Evolutionary conservation across 2,329 filamentous ascomycete genomes (phyloP).

Genomic region (Alternaria arbusti): DNA sequence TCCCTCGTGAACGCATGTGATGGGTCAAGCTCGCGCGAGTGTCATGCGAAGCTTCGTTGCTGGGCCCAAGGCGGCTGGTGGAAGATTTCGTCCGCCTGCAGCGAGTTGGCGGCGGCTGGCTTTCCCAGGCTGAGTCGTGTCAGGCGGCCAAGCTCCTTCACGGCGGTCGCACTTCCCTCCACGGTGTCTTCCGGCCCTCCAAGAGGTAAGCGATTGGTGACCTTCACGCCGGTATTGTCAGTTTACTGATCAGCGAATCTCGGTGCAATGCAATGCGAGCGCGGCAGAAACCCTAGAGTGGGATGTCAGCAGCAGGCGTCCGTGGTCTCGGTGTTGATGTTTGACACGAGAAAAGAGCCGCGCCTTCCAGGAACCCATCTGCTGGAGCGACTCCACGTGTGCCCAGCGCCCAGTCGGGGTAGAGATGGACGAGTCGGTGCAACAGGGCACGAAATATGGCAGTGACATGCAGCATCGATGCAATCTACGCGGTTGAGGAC

Average conservation of each 20-base stretch:
- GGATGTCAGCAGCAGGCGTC: slow-evolving; percentile 5
- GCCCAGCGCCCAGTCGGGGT: slow-evolving; percentile 22
- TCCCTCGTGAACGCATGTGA: slow-evolving; percentile 21
- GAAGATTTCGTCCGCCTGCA: slow-evolving; percentile 26
- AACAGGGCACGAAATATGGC: slow-evolving; percentile 28
- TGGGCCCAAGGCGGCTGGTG: slow-evolving; percentile 26
- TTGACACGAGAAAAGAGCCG: slow-evolving; percentile 12
- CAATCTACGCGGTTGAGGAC: slow-evolving; percentile 7
- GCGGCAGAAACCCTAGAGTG: slow-evolving; percentile 10
- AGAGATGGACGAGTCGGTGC: slow-evolving; percentile 28
- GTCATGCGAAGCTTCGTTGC: slow-evolving; percentile 20
- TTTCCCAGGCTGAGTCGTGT: slow-evolving; percentile 3
- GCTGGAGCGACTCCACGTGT: slow-evolving; percentile 25
- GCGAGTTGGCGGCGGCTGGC: slow-evolving; percentile 20
- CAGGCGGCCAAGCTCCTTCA: slow-evolving; percentile 10
- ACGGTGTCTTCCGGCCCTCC: slow-evolving; percentile 3
- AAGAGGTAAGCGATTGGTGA: slow-evolving; percentile 8
- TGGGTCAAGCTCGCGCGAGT: slow-evolving; percentile 27
- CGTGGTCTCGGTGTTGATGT: slow-evolving; percentile 12
- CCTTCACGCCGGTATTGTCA: slow-evolving; percentile 21
- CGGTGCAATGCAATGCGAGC: slow-evolving; percentile 29
- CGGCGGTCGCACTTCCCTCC: slow-evolving; percentile 12
- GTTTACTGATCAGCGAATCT: slow-evolving; percentile 20
- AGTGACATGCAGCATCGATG: slow-evolving; percentile 6
- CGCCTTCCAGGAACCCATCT: slow-evolving; percentile 16